Evolutionary conservation across 345 rosid genomes (phyloP), one percentile per base, ranked within the genome.

Genomic region (Carallia brachiata): DNA sequence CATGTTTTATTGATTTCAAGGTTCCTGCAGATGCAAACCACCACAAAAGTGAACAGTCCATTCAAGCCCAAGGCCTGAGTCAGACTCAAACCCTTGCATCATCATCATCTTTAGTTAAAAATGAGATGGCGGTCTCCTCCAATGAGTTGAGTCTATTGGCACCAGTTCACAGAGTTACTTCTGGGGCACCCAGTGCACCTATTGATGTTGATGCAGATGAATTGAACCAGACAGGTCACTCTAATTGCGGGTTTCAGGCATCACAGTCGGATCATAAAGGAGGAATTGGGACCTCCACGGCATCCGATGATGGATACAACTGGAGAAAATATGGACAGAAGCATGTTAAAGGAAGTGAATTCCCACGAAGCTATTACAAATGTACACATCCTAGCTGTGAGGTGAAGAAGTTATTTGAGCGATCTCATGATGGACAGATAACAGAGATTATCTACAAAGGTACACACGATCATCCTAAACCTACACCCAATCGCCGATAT

Each of bases 261-360:
- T 75, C 82, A 32, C 88, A 90, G 53, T 68, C 81, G 78, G 98
- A 91, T 70, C 83, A 82, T 36, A 84, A 79, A 84, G 93, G 84
- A 77, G 81, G 78, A 61, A 70, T 16, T 74, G 81, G 81, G 5
- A 54, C 78, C 36, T 70, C 87, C 3, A 67, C 79, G 63, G 36
- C 85, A 64, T 83, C 96, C 30, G 93, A 90, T 72, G 99, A 95
- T 84, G 99, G 99, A 75, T 95, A 90, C 80, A 90, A 90, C 85
- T 95, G 99, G 98, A 83, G 99, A 70, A 95, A 95, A 74, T 95
- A 95, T 83, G 99, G 99, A 54, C 99, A 95, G 84, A 95, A 95
- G 65, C 97, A 86, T 76, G 99, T 95, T 36, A 95, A 95, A 76
- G 99, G 99, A 80, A 86, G 99, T 81, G 95, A 92, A 79, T 92